Base-by-base conservation (phyloP, 306 rosid genomes). In the Glycine tomentella region DNA sequence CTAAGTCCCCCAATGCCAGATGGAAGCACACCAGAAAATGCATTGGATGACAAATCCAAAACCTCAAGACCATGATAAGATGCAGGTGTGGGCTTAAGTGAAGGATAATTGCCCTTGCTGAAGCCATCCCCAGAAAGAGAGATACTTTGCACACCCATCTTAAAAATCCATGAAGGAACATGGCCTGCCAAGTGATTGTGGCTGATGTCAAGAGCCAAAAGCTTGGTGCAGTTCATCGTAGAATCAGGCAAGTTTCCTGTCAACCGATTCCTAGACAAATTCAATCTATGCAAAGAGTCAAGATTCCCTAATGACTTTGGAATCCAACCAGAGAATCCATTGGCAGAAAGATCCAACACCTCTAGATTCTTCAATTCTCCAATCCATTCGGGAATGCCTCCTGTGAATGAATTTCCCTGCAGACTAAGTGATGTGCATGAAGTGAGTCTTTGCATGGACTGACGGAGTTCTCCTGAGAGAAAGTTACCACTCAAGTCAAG, bases 21-120 rank as follows among this genome's bases (percentile, higher is more conserved):
- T 14, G 97, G 94, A 81, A 95, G 78, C 61, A 76, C 85, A 70
- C 97, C 99, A 58, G 89, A 89, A 63, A 93, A 89, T 34, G 86
- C 81, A 81, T 95, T 95, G 50, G 94, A 88, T 57, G 99, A 95
- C 85, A 95, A 85, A 85, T 93, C 97, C 90, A 95, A 86, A 77
- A 90, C 88, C 82, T 87, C 89, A 67, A 95, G 92, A 83, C 92
- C 91, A 49, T 70, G 82, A 70, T 59, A 80, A 82, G 89, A 78
- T 40, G 88, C 66, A 44, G 88, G 46, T 31, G 50, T 74, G 42
- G 97, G 85, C 40, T 79, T 70, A 45, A 84, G 74, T 45, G 91
- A 66, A 66, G 80, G 81, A 75, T 55, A 81, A 80, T 56, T 79
- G 74, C 65, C 69, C 79, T 68, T 79, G 48, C 70, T 58, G n/a